Base-by-base conservation (phyloP, 495 filamentous ascomycete species). In the Penicillium alfredii region DNA sequence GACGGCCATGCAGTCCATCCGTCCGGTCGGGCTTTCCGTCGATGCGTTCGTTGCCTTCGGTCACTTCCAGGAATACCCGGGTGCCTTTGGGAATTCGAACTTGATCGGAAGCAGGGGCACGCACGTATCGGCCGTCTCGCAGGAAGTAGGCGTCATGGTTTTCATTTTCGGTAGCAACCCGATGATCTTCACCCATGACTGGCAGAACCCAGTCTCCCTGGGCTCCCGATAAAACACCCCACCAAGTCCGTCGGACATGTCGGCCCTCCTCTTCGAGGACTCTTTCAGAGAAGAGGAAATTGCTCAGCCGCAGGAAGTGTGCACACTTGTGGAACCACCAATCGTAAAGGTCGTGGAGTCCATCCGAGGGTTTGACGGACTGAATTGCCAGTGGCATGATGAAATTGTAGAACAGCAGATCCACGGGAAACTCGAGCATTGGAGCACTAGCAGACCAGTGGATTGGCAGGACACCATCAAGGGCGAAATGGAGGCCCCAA, bases 281-380 rank as follows among this genome's bases (percentile, higher is more conserved):
- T 46, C 82, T 74, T 30, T 94, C 84, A 2, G 82, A 86, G 48
- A 99, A 95, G 44, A 99, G 76, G 56, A 99, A 99, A 64, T 88
- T 80, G 10, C 86, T 87, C 40, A 99, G 65, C 29, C 92, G 74
- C 13, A 99, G 64, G 36, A 72, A 62, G 13, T 86, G 73, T 1
- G 89, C 90, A 55, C 89, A 96, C 45, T 76, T 76, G 42, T 81
- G 82, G 61, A 99, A 95, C 89, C 90, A 97, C 92, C 92, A 97
- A 26, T 76, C 78, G 54, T 95, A 99, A 66, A 94, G 77, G 18
- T 69, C 69, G 42, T 93, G 83, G 6, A 99, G 63, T 3, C 74
- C 81, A 48, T 92, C 82, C 17, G 85, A 84, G 3, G 92, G 93
- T 53, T 81, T 84, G 63, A 92, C 80, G 47, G 84, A 78, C 44